These are phyloP conservation scores for Entonaema liquescens DNA, from an alignment of 495 filamentous ascomycete genomes.

Conservation along the genomic window DNA sequence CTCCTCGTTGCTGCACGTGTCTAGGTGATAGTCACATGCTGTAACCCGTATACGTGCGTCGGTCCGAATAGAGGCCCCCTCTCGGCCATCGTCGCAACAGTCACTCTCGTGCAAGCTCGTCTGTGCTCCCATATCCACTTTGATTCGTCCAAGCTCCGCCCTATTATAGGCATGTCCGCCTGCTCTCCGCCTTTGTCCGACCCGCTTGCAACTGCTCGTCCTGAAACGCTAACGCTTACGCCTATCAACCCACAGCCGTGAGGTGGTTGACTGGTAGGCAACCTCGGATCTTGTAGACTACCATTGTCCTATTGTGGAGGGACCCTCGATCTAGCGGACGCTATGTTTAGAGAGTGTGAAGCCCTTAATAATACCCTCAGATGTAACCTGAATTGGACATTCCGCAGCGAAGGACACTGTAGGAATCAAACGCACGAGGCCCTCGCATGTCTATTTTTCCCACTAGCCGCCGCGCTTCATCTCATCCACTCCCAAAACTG, in stretches of 20 bases:
- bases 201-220: not conserved
- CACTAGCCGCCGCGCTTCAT: conserved; percentile 3
- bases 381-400: not conserved
- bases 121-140: not conserved
- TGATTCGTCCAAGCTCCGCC: not conserved
- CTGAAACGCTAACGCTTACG: not conserved
- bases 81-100: conserved; percentile 6
- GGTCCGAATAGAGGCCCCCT: conserved; percentile 6
- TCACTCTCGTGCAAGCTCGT: not conserved
- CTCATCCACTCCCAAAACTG: not conserved
- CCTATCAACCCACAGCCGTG: not conserved
- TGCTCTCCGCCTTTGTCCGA: not conserved
- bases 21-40: not conserved
- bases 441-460: not conserved
- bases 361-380: not conserved
- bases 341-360: not conserved
- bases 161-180: not conserved
- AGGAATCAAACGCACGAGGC: not conserved
- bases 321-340: not conserved
- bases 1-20: not conserved
- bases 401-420: not conserved
- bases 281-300: not conserved
- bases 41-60: conserved; percentile 12
- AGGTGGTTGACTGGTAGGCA: not conserved
- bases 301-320: not conserved